A percentile compares a stretch with the other conserved stretches of the same genome.
Conservation (phyloP, 495 filamentous ascomycete species). For the Tuber aestivum region DNA sequence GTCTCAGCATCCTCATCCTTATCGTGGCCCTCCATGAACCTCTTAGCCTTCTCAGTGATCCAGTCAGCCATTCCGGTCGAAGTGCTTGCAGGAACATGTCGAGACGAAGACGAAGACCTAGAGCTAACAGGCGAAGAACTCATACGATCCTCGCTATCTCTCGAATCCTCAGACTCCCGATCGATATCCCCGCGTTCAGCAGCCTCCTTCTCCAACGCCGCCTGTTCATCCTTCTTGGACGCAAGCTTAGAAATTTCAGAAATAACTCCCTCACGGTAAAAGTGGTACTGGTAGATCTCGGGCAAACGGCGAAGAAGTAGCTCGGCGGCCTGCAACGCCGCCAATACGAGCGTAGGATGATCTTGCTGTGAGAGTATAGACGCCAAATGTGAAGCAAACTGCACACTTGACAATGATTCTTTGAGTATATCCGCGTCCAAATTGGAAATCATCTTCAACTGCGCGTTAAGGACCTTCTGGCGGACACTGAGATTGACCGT, state of each 20-base stretch:
- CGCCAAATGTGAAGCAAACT: conserved; percentile 95
- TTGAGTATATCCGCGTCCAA: conserved; percentile 74
- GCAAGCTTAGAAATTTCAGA: conserved; percentile 80
- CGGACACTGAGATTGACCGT: conserved; percentile 96
- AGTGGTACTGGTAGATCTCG: conserved; percentile 86
- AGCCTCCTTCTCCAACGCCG: conserved; percentile 49
- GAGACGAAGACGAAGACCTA: conserved; percentile 54
- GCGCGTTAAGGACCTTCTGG: conserved; percentile 91
- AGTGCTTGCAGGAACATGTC: conserved; percentile 48
- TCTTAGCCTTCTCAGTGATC: conserved; percentile 67
- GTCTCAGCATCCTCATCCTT: conserved; percentile 62
- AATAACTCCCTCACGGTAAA: conserved; percentile 96
- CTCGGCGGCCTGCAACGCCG: conserved; percentile 81
- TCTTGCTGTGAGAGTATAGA: conserved; percentile 96
- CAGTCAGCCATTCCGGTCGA: conserved; percentile 63
- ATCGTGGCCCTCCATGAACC: conserved; percentile 77
- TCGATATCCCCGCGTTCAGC: conserved; percentile 43
- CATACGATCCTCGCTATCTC: conserved; percentile 47
- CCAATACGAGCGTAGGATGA: conserved; percentile 76
- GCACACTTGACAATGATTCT: conserved; percentile 80
- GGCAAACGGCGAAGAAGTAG: conserved; percentile 76
- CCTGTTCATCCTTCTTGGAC: conserved; percentile 29
- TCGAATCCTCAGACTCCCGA: conserved; percentile 36
- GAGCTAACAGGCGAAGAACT: conserved; percentile 66
- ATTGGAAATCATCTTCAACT: conserved; percentile 98